phyloP scores from a whole-genome alignment of 306 rosid genomes.

The Fagus sylvatica region DNA sequence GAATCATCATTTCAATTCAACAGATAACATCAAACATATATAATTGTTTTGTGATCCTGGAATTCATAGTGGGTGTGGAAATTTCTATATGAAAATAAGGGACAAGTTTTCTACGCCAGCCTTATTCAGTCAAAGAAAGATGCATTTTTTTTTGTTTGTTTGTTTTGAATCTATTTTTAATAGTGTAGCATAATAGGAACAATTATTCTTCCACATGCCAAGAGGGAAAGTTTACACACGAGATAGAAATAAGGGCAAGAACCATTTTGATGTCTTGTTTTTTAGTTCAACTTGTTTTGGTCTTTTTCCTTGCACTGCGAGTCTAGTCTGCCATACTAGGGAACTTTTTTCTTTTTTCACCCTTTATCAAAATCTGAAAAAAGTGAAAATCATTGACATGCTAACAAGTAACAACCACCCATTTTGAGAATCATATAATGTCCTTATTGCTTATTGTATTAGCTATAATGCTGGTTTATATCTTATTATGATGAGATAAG shows the following conservation, averaged over 20 bases:
- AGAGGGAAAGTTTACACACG: not conserved
- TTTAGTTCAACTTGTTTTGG: not conserved
- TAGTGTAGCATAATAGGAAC: not conserved
- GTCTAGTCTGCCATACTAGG: too few relatives aligned
- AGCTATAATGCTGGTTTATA: too few relatives aligned
- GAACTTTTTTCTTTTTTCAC: too few relatives aligned
- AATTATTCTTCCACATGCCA: not conserved
- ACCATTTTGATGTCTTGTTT: not conserved
- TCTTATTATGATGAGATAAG: too few relatives aligned
- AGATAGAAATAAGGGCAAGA: not conserved
- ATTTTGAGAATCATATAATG: not conserved
- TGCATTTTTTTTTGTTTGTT: not conserved
- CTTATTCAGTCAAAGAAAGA: constrained; percentile 2
- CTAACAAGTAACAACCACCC: not conserved
- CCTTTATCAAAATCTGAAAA: too few relatives aligned
- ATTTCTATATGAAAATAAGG: not conserved
- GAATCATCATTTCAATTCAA: not conserved
- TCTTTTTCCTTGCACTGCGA: not conserved
- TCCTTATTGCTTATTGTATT: not conserved
- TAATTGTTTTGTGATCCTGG: not conserved
- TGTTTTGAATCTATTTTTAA: not conserved
- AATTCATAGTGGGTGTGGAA: constrained; percentile 7
- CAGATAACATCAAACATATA: not conserved
- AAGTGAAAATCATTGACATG: too few relatives aligned
- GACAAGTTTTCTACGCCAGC: not conserved